A percentile compares a stretch with the other conserved stretches of the same genome.
These are phyloP conservation scores for Ophidiomyces ophidiicola DNA, from an alignment of 2,329 filamentous ascomycete genomes.

Conservation along the genomic window DNA sequence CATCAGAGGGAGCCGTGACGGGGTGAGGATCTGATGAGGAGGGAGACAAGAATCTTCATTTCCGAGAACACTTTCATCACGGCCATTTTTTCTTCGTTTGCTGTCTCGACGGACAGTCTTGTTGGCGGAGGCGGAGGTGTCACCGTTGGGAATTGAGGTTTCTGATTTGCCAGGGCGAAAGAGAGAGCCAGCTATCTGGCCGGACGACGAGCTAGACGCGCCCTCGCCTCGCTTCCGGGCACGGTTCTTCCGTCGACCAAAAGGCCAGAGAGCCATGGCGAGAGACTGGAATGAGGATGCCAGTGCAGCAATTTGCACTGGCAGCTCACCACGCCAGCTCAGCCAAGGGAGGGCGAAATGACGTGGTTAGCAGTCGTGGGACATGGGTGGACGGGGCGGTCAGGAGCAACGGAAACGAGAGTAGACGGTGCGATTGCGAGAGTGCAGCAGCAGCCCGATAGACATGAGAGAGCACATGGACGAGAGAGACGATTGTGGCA, in stretches of 20 bases:
- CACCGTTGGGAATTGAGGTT: slow-evolving; percentile 10
- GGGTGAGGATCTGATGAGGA: slow-evolving; percentile 13
- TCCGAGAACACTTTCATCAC: slow-evolving; percentile 13
- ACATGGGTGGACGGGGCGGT: background rate
- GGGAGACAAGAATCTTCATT: slow-evolving; percentile 12
- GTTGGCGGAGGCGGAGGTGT: slow-evolving; percentile 15
- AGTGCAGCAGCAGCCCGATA: too few relatives aligned
- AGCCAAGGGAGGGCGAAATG: slow-evolving; percentile 1
- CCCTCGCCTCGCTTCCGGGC: slow-evolving; percentile 47
- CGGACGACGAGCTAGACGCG: slow-evolving; percentile 24
- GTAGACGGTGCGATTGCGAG: too few relatives aligned
- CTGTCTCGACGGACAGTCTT: slow-evolving; percentile 22
- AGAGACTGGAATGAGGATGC: slow-evolving; percentile 18
- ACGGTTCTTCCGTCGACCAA: slow-evolving; percentile 60
- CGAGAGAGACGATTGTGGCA: too few relatives aligned
- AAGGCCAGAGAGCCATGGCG: slow-evolving; percentile 71
- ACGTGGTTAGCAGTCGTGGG: slow-evolving; percentile 7
- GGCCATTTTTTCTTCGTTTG: slow-evolving; percentile 24
- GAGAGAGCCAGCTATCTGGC: slow-evolving; percentile 21
- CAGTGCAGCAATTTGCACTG: slow-evolving; percentile 17
- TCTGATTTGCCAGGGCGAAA: slow-evolving; percentile 24
- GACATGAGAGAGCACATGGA: too few relatives aligned
- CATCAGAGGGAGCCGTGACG: background rate
- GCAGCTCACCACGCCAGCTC: slow-evolving; percentile 19
- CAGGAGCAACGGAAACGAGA: too few relatives aligned